Percentiles rank a stretch among this genome's conserved stretches.
Conservation (phyloP, 306 rosid genomes). For the Neltuma alba region DNA sequence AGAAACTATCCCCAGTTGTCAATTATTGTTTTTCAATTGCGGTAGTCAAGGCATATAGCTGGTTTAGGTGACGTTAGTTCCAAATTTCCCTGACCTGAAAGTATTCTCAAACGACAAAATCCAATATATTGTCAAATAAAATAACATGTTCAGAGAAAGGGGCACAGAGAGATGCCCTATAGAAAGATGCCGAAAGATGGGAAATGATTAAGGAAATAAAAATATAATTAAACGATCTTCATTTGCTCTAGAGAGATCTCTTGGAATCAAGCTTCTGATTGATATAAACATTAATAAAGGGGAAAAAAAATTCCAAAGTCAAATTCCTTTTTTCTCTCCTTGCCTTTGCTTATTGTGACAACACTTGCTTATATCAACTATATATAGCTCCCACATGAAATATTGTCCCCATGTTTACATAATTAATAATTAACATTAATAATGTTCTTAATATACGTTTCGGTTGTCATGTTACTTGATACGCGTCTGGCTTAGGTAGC, state of each 20-base stretch:
- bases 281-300: not conserved
- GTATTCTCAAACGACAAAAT: constrained; percentile 11
- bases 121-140: not conserved
- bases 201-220: constrained; percentile 31
- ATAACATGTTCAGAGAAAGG: not conserved
- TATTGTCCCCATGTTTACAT: constrained; percentile 41
- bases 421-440: not conserved
- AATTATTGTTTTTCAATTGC: not conserved
- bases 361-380: constrained; percentile 35
- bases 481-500: constrained; percentile 35
- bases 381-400: constrained; percentile 38
- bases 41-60: not conserved
- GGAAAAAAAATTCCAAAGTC: constrained; percentile 28
- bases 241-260: constrained; percentile 29
- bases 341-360: constrained; percentile 33
- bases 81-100: constrained; percentile 31
- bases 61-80: constrained; percentile 25
- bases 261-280: constrained; percentile 21
- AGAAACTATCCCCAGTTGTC: constrained; percentile 17
- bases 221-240: constrained; percentile 19
- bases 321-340: constrained; percentile 36
- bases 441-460: constrained; percentile 16
- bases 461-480: constrained; percentile 44
- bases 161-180: not conserved
- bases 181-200: constrained; percentile 42